A percentile compares a stretch with the other conserved stretches of the same genome.
These are phyloP conservation scores for Boechera retrofracta DNA, from an alignment of 345 rosid genomes.

Conservation along the genomic window DNA sequence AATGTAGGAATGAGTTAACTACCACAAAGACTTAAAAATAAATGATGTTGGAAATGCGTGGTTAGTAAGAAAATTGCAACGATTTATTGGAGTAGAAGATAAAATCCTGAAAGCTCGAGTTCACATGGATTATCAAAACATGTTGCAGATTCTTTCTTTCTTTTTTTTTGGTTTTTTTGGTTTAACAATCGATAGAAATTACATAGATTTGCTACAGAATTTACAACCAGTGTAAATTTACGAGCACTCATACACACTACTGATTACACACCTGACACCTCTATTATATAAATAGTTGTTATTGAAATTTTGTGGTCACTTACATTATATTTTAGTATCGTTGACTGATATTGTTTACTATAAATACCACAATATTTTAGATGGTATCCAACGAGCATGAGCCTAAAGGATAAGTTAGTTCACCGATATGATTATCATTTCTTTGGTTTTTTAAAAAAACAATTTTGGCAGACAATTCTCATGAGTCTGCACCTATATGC, in stretches of 20 bases:
- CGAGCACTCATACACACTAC: background rate
- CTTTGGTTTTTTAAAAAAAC: too few species aligned
- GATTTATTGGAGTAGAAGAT: background rate
- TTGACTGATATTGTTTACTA: slow-evolving; percentile 7
- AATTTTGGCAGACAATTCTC: background rate
- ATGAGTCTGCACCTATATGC: background rate
- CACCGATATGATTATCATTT: too few species aligned
- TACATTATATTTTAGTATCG: background rate
- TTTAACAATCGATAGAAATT: background rate
- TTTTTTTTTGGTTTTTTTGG: background rate
- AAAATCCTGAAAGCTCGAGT: background rate
- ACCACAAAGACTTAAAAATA: background rate
- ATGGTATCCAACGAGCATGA: background rate
- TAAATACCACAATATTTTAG: background rate
- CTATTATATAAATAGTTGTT: too few species aligned
- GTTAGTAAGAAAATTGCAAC: background rate
- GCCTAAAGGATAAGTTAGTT: too few species aligned
- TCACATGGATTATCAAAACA: background rate
- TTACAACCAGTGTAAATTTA: background rate
- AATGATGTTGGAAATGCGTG: background rate
- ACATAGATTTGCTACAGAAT: background rate
- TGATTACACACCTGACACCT: too few species aligned
- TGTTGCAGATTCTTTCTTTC: background rate
- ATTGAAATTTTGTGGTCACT: too few species aligned
- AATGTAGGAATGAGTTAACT: background rate